phyloP scores from a whole-genome alignment of 1,284 basidiomycete genomes.

The Bjerkandera adusta region DNA sequence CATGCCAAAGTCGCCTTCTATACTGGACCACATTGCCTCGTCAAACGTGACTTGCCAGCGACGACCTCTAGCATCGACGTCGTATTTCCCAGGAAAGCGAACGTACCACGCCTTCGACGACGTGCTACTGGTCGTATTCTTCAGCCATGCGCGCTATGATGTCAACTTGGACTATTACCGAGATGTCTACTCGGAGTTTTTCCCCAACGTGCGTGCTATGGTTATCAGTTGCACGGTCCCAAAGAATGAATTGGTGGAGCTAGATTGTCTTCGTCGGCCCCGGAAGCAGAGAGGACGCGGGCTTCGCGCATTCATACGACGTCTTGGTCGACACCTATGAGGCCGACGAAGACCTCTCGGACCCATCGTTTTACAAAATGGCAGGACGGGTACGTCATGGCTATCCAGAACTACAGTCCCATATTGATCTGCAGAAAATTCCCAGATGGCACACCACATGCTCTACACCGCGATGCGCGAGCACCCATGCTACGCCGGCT shows the following conservation, averaged over 20 bases:
- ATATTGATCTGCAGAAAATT: neutral
- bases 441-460: slow-evolving; percentile 52
- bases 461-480: slow-evolving; percentile 44
- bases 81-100: slow-evolving; percentile 16
- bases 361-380: slow-evolving; percentile 39
- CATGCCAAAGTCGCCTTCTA: neutral
- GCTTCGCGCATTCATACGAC: slow-evolving; percentile 47
- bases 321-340: slow-evolving; percentile 47
- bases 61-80: slow-evolving; percentile 20
- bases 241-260: no score
- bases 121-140: slow-evolving; percentile 46
- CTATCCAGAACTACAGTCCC: neutral
- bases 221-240: neutral
- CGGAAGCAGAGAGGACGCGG: slow-evolving; percentile 44
- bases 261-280: slow-evolving; percentile 53
- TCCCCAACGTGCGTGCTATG: slow-evolving; percentile 42
- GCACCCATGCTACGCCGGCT: slow-evolving; percentile 46
- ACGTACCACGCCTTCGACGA: slow-evolving; percentile 39
- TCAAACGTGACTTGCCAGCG: slow-evolving; percentile 20
- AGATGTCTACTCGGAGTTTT: slow-evolving; percentile 45
- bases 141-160: slow-evolving; percentile 48
- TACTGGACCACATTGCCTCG: slow-evolving; percentile 9
- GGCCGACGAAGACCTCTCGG: slow-evolving; percentile 38
- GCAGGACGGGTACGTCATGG: slow-evolving; percentile 38
- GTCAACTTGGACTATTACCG: slow-evolving; percentile 44